Base-by-base conservation (phyloP, 2,329 filamentous ascomycete species). In the Colletotrichum falcatum region DNA sequence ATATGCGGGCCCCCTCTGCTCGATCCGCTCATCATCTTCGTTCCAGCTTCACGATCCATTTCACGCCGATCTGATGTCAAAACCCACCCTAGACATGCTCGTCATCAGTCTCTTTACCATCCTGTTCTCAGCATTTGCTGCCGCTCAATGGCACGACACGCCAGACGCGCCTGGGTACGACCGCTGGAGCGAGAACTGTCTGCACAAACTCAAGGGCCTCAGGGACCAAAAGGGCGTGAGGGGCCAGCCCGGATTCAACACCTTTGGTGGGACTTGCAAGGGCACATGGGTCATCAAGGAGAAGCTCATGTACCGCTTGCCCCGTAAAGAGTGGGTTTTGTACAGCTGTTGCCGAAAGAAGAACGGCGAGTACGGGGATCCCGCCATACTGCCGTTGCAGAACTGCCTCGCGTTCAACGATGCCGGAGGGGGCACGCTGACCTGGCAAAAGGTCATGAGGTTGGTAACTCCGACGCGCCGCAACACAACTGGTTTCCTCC, bases 211-310 rank as follows among this genome's bases (percentile, higher is more conserved):
- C 5, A 8, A 23, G 11, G 3, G 2, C 3, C 3, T 16, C 14
- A 39, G 35, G 12, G n/a, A 9, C 5, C 2, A 2, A 5, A 55
- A 55, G 33, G 53, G 53, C 5, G 12, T 39, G 20, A 26, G 5
- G 4, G 53, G 39, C 1, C 55, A 44, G 55, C 55, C 23, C 7
- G 39, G 55, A 1, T 26, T 44, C 39, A 89, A 91, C 0, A 85
- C 87, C 1, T 94, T 92, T 92, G 55, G 39, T 23, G 55, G 55
- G 16, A 16, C 26, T 20, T 85, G 92, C 56, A 55, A 26, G n/a
- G 53, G 53, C 33, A 39, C 33, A 1, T 33, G 33, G 6, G n/a
- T 55, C n/a, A 8, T 55, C 33, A 55, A 18, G 14, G 53, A 26
- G 5, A 37, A 8, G 14, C n/a, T 37, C 0, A 33, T 3, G 30